Evolutionary conservation across 2,329 filamentous ascomycete species (phyloP).

Genomic region (Fusarium sp.): DNA sequence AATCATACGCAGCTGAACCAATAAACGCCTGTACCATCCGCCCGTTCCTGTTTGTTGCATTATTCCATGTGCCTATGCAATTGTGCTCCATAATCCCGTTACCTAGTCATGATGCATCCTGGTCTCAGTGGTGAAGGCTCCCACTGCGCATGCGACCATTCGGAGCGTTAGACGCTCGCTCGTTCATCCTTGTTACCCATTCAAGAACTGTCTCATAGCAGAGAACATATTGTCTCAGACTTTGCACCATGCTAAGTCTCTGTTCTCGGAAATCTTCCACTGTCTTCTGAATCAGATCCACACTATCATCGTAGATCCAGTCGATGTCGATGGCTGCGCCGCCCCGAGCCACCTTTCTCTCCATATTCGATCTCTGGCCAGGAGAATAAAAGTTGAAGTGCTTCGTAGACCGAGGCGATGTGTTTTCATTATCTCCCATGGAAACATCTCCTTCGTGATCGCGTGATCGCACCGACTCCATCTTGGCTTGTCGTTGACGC

Average conservation of each 20-base stretch:
- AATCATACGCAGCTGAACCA: slow-evolving; percentile 30
- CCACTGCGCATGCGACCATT: slow-evolving; percentile 51
- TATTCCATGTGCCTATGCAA: slow-evolving; percentile 36
- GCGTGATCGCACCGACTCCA: slow-evolving; percentile 32
- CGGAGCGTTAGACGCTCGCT: slow-evolving; percentile 40
- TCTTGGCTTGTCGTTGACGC: slow-evolving; percentile 73
- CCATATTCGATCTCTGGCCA: slow-evolving; percentile 32
- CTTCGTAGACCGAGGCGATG: slow-evolving; percentile 50
- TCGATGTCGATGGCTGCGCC: slow-evolving; percentile 60
- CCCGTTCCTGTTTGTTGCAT: slow-evolving; percentile 31
- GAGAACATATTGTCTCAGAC: slow-evolving; percentile 90
- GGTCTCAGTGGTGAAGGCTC: slow-evolving; percentile 48
- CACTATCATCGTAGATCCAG: slow-evolving; percentile 78
- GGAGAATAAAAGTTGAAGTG: slow-evolving; percentile 44
- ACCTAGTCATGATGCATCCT: slow-evolving; percentile 33
- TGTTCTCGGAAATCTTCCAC: slow-evolving; percentile 93
- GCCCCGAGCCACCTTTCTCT: slow-evolving; percentile 28
- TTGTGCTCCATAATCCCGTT: slow-evolving; percentile 38
- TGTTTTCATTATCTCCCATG: slow-evolving; percentile 57
- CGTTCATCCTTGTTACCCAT: slow-evolving; percentile 76
- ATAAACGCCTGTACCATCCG: slow-evolving; percentile 39
- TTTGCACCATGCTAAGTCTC: slow-evolving; percentile 96
- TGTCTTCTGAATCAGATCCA: slow-evolving; percentile 87
- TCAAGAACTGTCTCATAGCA: slow-evolving; percentile 97
- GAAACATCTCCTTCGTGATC: slow-evolving; percentile 62